Percentiles rank a stretch among this genome's conserved stretches.
Evolutionary conservation across 208 protist species (phyloP).

Genomic region (Leptomonas seymouri): DNA sequence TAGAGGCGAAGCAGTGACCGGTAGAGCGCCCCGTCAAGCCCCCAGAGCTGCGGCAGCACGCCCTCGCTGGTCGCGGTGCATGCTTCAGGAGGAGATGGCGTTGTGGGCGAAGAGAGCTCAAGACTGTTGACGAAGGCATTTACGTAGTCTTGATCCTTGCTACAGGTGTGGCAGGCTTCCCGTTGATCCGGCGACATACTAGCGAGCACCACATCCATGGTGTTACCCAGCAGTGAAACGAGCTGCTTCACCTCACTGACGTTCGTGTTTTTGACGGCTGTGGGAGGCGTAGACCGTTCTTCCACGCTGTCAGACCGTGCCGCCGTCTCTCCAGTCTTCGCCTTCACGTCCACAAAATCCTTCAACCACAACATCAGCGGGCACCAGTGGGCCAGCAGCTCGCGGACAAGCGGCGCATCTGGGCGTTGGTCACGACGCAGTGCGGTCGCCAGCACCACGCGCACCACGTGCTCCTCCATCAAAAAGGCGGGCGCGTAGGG

Average conservation of each 20-base stretch:
- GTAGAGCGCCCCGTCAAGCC: constrained; percentile 48
- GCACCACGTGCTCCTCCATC: constrained; percentile 47
- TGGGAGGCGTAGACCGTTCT: background rate
- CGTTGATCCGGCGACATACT: constrained; percentile 56
- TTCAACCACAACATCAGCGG: constrained; percentile 55
- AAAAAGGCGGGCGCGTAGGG: constrained; percentile 50
- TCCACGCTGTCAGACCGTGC: too few relatives aligned
- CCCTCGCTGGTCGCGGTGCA: background rate
- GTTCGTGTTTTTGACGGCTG: background rate
- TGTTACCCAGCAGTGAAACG: constrained; percentile 68
- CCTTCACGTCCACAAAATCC: constrained; percentile 32
- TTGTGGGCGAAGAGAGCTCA: background rate
- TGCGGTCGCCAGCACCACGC: constrained; percentile 30
- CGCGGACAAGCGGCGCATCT: constrained; percentile 43
- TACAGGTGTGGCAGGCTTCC: constrained; percentile 12
- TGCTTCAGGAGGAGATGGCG: background rate
- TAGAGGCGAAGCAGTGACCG: constrained; percentile 79
- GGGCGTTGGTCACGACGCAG: constrained; percentile 36
- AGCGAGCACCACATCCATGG: constrained; percentile 53
- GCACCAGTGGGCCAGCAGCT: constrained; percentile 58
- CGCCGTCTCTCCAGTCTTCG: too few relatives aligned
- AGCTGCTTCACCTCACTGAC: constrained; percentile 37
- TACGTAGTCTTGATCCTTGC: constrained; percentile 10
- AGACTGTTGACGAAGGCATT: constrained; percentile 6
- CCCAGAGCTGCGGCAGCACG: constrained; percentile 49